Conservation (phyloP, 495 filamentous ascomycete genomes). For the Penicillium canescens region DNA sequence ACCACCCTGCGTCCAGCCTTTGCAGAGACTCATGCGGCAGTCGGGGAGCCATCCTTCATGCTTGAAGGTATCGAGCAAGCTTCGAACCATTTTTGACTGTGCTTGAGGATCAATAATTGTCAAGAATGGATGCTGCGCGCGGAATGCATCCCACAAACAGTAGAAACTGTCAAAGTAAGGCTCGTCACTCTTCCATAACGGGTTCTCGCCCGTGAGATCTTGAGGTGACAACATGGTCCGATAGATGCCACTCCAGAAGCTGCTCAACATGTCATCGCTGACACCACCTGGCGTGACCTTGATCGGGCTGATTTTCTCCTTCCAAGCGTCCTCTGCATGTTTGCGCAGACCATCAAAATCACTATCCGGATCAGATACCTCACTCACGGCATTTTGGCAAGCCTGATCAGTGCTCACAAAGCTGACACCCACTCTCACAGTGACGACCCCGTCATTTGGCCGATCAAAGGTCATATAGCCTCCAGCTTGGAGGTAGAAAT, state of each 20-base stretch:
- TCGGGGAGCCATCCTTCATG: constrained; percentile 72
- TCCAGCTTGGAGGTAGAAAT: constrained; percentile 62
- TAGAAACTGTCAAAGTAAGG: constrained; percentile 81
- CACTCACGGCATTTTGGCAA: constrained; percentile 64
- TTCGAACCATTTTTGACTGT: constrained; percentile 65
- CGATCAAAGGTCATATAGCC: constrained; percentile 59
- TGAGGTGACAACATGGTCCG: constrained; percentile 74
- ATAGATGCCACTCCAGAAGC: constrained; percentile 73
- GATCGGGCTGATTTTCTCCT: constrained; percentile 61
- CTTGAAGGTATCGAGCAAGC: constrained; percentile 69
- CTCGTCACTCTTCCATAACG: constrained; percentile 66
- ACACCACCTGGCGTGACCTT: constrained; percentile 54
- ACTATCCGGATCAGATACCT: constrained; percentile 58
- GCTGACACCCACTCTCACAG: constrained; percentile 67
- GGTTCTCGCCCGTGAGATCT: constrained; percentile 78
- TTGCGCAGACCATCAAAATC: constrained; percentile 55
- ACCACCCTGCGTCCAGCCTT: constrained; percentile 75
- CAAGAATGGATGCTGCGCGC: constrained; percentile 68
- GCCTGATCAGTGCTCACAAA: constrained; percentile 67
- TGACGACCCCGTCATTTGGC: constrained; percentile 47
- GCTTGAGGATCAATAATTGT: constrained; percentile 66
- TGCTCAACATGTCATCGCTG: constrained; percentile 51
- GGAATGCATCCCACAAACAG: constrained; percentile 74
- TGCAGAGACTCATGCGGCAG: constrained; percentile 65
- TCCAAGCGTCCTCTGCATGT: constrained; percentile 59